Conservation (phyloP, 129 eudicot species). For the Chrysanthemum makinoi region DNA sequence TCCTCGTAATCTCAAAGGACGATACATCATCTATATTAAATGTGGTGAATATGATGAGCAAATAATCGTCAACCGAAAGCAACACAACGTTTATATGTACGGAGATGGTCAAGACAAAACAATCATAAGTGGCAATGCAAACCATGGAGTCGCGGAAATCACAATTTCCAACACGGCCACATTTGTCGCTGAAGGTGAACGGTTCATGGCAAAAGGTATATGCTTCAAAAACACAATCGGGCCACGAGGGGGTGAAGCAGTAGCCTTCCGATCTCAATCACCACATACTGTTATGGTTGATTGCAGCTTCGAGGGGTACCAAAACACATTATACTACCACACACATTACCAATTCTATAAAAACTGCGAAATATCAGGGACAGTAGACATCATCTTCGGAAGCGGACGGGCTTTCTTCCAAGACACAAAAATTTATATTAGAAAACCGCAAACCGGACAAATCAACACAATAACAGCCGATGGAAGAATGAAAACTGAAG, state of each 20-base stretch:
- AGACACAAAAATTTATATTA: constrained; percentile 33
- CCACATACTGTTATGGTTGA: constrained; percentile 41
- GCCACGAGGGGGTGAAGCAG: constrained; percentile 47
- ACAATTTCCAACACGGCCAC: constrained; percentile 35
- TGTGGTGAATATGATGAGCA: constrained; percentile 49
- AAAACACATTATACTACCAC: constrained; percentile 59
- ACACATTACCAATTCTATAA: constrained; percentile 48
- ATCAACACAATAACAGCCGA: constrained; percentile 48
- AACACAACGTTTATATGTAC: constrained; percentile 44
- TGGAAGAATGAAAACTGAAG: constrained; percentile 23
- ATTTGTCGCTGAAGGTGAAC: constrained; percentile 30
- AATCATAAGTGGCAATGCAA: constrained; percentile 38
- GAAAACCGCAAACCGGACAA: constrained; percentile 31
- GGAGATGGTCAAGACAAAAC: constrained; percentile 62
- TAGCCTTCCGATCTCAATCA: constrained; percentile 41
- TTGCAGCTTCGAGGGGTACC: constrained; percentile 61
- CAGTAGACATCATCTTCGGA: constrained; percentile 53
- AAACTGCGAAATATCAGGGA: constrained; percentile 48
- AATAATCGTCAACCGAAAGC: constrained; percentile 31
- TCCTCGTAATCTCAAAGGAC: constrained; percentile 40
- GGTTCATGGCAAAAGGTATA: constrained; percentile 43
- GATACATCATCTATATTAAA: constrained; percentile 48
- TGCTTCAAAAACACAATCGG: constrained; percentile 49
- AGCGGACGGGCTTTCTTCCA: constrained; percentile 51
- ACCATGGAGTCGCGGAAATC: not conserved